Evolutionary conservation across 495 filamentous ascomycete genomes (phyloP), one percentile per base, ranked within the genome.

Genomic region (Penicillium waksmanii): DNA sequence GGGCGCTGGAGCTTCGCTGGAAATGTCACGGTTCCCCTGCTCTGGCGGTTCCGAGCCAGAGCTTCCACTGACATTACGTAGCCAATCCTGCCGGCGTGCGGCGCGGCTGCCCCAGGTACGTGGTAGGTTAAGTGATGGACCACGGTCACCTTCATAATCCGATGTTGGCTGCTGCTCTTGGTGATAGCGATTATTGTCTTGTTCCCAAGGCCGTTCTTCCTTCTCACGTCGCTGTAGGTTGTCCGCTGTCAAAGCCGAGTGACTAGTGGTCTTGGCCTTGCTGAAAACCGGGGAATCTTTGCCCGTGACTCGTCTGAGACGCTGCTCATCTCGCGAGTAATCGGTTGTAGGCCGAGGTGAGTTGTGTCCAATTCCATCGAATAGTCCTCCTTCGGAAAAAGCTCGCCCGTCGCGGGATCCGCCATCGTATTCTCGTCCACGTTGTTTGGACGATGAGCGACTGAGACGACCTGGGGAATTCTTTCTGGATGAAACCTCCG

Each of bases 31-130:
- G 15, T 55, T 63, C 47, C 43, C 46, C 6, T 33, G 59, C 47
- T 7, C 70, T 55, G 61, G 52, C 60, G 68, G 51, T 51, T 72
- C 60, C 47, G 75, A 62, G 27, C 64, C 55, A 40, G 54, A 68
- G 9, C 60, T 70, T 21, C 60, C 58, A 25, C 66, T 72, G 35
- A 74, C 65, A 42, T 67, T 77, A 19, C 73, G 77, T 55, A 85
- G 61, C 86, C 86, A 89, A 54, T 83, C 79, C n/a, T 71, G 75
- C 21, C 73, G 73, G 42, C 70, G 70, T 48, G 68, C 80, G 25
- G 75, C 83, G 58, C 80, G 84, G 52, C 77, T 72, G 12, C 84
- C 86, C 87, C 87, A 90, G 21, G 72, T 77, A 52, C 67, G 67
- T 33, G 87, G 87, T 27, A 83, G 56, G 36, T 84, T 84, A 36